phyloP scores from a whole-genome alignment of 768 basidiomycete species.

The Leucosporidium scottii region DNA sequence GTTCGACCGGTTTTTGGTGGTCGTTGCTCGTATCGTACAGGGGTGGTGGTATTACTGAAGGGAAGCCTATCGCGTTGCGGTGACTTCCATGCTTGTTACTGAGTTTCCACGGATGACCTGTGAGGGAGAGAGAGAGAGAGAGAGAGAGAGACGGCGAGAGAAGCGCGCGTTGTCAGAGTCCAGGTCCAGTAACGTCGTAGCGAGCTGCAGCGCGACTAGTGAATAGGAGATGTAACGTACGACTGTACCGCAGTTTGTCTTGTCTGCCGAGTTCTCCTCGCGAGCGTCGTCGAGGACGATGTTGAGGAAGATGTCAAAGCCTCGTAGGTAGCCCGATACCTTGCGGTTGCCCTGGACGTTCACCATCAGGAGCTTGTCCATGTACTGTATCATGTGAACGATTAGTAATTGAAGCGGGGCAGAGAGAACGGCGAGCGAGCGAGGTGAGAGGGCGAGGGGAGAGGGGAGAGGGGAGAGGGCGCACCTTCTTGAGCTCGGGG shows the following conservation, averaged over 20 bases:
- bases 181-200: neutral
- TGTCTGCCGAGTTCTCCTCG: constrained; percentile 82
- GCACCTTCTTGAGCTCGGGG: constrained; percentile 97
- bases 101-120: constrained; percentile 96
- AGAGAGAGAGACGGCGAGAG: neutral
- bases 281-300: constrained; percentile 91
- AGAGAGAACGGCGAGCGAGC: no score
- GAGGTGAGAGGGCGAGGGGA: constrained; percentile 7
- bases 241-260: constrained; percentile 67
- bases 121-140: neutral
- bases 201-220: neutral
- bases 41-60: neutral
- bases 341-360: constrained; percentile 73
- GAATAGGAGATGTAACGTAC: constrained; percentile 49
- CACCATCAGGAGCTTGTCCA: constrained; percentile 96
- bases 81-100: constrained; percentile 84
- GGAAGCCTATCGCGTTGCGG: neutral
- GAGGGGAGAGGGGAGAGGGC: constrained; percentile 4
- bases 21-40: no score
- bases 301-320: constrained; percentile 98
- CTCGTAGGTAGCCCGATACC: constrained; percentile 88
- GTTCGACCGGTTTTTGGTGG: no score
- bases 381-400: constrained; percentile 57
- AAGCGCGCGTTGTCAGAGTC: neutral
- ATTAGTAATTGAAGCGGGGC: neutral